Evolutionary conservation across 129 eudicot species (phyloP).

Genomic region (Sambucus nigra): DNA sequence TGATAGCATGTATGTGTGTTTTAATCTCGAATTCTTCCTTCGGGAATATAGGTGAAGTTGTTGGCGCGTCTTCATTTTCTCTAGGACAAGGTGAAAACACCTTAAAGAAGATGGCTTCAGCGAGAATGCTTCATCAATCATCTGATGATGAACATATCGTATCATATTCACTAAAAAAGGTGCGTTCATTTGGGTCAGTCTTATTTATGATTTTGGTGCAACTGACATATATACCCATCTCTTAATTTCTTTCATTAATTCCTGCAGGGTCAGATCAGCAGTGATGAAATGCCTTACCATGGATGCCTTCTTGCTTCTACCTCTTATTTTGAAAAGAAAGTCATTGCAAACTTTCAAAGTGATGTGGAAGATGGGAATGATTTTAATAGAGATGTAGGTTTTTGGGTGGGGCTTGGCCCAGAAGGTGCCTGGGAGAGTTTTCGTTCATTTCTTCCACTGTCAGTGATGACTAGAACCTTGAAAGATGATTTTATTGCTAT

Average conservation of each 20-base stretch:
- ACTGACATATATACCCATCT: neutral
- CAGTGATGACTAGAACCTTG: constrained; percentile 55
- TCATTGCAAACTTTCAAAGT: constrained; percentile 30
- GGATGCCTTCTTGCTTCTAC: constrained; percentile 65
- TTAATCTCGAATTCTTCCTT: constrained; percentile 6
- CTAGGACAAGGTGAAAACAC: constrained; percentile 66
- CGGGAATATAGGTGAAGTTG: constrained; percentile 72
- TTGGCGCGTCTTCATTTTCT: constrained; percentile 82
- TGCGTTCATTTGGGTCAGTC: constrained; percentile 16
- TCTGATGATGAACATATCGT: constrained; percentile 39
- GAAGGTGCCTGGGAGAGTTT: constrained; percentile 89
- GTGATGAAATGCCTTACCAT: constrained; percentile 33
- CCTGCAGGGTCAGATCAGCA: constrained; percentile 40
- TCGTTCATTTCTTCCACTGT: constrained; percentile 82
- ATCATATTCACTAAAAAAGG: constrained; percentile 67
- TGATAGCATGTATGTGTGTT: neutral
- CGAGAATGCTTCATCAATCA: constrained; percentile 80
- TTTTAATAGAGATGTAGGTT: constrained; percentile 60
- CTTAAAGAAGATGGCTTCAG: constrained; percentile 70
- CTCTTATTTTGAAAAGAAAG: constrained; percentile 61
- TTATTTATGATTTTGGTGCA: constrained; percentile 8
- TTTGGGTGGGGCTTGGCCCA: constrained; percentile 70
- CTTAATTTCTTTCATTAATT: neutral
- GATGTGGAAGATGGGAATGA: constrained; percentile 37
- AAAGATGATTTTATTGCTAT: constrained; percentile 58